Conservation (phyloP, 1,284 basidiomycete genomes). For the Prillingera fragicola region DNA sequence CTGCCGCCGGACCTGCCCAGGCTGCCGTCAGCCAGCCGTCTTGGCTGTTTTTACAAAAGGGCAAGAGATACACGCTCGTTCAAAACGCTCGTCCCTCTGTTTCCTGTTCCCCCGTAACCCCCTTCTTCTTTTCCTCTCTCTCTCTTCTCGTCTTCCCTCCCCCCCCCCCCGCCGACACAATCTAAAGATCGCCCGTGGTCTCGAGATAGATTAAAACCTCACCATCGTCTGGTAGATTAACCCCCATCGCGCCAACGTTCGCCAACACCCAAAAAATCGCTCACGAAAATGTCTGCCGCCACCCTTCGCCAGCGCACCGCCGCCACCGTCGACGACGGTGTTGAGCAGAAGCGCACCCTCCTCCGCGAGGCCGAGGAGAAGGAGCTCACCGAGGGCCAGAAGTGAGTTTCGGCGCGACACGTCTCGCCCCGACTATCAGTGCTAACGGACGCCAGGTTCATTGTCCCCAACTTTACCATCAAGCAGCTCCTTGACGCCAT, state of each 20-base stretch:
- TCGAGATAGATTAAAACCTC: too few species aligned
- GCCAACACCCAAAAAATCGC: background rate
- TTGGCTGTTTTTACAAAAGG: too few species aligned
- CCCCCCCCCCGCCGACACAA: background rate
- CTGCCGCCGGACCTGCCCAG: too few species aligned
- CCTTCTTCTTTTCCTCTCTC: background rate
- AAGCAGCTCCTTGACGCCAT: conserved; percentile 68
- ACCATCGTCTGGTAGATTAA: too few species aligned
- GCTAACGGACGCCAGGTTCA: conserved; percentile 36
- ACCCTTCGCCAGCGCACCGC: conserved; percentile 38
- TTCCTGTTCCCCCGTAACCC: background rate
- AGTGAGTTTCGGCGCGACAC: too few species aligned
- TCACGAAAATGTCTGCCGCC: conserved; percentile 31
- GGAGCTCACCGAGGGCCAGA: conserved; percentile 42
- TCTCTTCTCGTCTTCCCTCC: background rate
- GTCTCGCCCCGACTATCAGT: too few species aligned
- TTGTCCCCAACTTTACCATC: conserved; percentile 47
- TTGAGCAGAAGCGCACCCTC: conserved; percentile 39
- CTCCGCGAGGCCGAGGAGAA: conserved; percentile 42
- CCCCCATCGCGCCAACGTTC: too few species aligned
- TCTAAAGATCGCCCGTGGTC: too few species aligned
- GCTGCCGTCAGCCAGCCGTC: too few species aligned
- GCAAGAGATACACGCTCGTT: too few species aligned
- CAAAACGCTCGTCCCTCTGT: too few species aligned
- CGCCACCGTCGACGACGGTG: conserved; percentile 28